Percentiles rank a stretch among this genome's conserved stretches.
These are phyloP conservation scores for Priceomyces castillae DNA, from an alignment of 805 yeast genomes.

Conservation along the genomic window DNA sequence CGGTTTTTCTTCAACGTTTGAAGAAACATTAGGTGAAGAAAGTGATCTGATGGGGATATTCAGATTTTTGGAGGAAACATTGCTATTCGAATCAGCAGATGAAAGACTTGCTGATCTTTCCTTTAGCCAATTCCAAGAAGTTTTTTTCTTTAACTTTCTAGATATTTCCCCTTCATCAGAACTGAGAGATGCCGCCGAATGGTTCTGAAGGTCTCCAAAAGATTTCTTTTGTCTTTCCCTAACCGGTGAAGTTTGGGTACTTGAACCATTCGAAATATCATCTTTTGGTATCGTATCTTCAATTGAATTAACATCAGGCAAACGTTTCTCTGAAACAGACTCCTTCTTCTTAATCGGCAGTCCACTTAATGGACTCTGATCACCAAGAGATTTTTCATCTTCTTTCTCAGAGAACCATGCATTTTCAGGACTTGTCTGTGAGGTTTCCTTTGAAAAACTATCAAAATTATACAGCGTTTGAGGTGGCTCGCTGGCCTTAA, in stretches of 20 bases:
- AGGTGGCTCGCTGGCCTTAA: no score
- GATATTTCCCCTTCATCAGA: conserved; percentile 3
- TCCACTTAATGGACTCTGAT: neutral
- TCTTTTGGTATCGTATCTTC: conserved; percentile 1
- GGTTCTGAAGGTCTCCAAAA: conserved; percentile 11
- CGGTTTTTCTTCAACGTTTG: conserved; percentile 2
- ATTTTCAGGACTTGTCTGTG: neutral
- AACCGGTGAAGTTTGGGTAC: conserved; percentile 5
- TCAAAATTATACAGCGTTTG: no score
- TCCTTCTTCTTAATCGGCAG: neutral
- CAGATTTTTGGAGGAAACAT: neutral
- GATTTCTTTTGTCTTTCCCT: conserved; percentile 11
- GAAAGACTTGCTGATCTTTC: conserved; percentile 32
- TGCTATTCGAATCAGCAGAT: conserved; percentile 19
- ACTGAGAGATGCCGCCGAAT: conserved; percentile 7
- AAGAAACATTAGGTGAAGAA: conserved; percentile 34
- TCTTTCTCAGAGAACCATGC: neutral
- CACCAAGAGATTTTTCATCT: neutral
- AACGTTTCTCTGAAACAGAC: neutral
- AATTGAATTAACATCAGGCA: neutral
- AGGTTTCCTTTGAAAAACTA: no score
- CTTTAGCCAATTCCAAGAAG: conserved; percentile 42
- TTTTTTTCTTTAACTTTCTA: conserved; percentile 31
- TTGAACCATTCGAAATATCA: conserved; percentile 1
- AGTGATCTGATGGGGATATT: conserved; percentile 29